Evolutionary conservation across 352 stramenopile species (phyloP), one percentile per base, ranked within the genome.

Genomic region (Pythium inflatum): DNA sequence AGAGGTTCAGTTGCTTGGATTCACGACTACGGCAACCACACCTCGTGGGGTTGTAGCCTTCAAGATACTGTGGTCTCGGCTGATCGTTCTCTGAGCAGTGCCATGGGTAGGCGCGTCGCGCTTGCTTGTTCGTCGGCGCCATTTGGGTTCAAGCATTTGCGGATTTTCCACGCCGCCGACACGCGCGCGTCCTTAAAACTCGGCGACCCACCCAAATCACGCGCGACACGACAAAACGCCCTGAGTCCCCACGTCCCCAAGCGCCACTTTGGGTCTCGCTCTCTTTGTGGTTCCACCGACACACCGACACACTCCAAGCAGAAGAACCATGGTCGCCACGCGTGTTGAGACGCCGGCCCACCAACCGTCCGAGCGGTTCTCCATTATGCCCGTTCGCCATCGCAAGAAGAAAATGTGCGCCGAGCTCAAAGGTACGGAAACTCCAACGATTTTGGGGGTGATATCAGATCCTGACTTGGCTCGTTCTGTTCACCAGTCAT

Each of bases 401-500:
- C 63, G 63, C 31, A 86, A 88, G 68, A 80, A 81, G 65, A 85
- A 83, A 34, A 79, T 81, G 62, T 89, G 72, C 48, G 56, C 68
- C 22, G 62, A 61, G 9, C 74, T 78, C 54, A 87, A 89, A 85
- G 80, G 80, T 86, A 66, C 25, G 63, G 7, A 8, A 50, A 6
- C 16, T 0, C 28, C 30, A 28, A 27, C 53, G 31, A 28, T 31
- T 36, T 12, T 27, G 5, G 22, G 14, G 8, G 9, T n/a, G 5
- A 33, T 34, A 34, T 34, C 18, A 11, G 24, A 54, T 12, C 30
- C 55, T 51, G 43, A 64, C 40, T 34, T 40, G 5, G 7, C 27
- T 38, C 53, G 46, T 56, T 24, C 4, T 4, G 54, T 27, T 18
- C 2, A 33, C 28, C 20, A 87, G 78, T 89, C 24, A 74, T 89